Base-by-base conservation (phyloP, 148 eudicot genomes). In the Spergularia bocconei region DNA sequence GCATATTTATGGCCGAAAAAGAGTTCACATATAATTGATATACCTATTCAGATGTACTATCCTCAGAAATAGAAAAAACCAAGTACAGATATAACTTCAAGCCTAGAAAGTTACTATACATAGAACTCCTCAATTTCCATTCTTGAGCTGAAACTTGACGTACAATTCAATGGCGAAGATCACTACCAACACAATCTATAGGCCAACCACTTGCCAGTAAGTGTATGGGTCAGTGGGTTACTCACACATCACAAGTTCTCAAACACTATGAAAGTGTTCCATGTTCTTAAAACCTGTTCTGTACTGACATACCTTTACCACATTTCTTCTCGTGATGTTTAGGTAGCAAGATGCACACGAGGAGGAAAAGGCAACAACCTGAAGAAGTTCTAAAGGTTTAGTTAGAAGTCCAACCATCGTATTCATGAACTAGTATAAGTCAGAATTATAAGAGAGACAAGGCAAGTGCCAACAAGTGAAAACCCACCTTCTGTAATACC, bases 351-450 rank as follows among this genome's bases (percentile, higher is more conserved):
- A 83, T 63, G 84, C 77, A 12, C 69, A 68, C 13, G 86, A 82
- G 73, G 95, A 91, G 71, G 85, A 29, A 80, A 91, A 93, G 5
- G 87, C 83, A 69, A 91, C 86, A 66, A 90, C 93, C 97, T 93
- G 88, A 54, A 84, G 82, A 67, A 25, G 76, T 71, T 69, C 58
- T 53, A 41, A 47, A 29, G 36, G 36, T 29, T 29, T 29, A 29
- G 36, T 29, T 1, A 29, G 36, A 29, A 29, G 36, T 29, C 36
- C 36, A 29, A 29, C 36, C 36, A 29, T 29, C 36, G 2, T 29
- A 21, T 11, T 2, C 11, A 61, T 33, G 29, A 58, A 61, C 39
- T 11, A 51, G 67, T 19, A 48, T 38, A 56, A 71, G 66, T 9
- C 17, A 55, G 38, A 72, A 14, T 21, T 0, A 67, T 41, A 64